Evolutionary conservation across 768 basidiomycete genomes (phyloP).

Genomic region (Boletus rex-veris): DNA sequence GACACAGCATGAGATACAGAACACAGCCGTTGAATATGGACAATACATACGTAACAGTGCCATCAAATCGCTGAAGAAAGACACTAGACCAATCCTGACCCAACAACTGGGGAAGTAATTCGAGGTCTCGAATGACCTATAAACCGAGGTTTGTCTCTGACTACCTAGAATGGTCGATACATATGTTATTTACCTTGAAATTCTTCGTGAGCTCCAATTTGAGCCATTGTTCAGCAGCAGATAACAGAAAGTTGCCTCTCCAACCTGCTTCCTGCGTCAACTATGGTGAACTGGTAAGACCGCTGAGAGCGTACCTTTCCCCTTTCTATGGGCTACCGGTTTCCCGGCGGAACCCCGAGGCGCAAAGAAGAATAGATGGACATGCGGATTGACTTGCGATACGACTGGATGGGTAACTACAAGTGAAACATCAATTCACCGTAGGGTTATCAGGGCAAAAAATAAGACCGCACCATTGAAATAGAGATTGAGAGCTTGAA

Average conservation of each 20-base stretch:
- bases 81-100: conserved; percentile 97
- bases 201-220: conserved; percentile 97
- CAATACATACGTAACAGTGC: conserved; percentile 70
- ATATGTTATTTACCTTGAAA: conserved; percentile 57
- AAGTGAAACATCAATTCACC: neutral
- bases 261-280: conserved; percentile 53
- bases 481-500: conserved; percentile 83
- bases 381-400: conserved; percentile 88
- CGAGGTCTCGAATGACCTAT: conserved; percentile 89
- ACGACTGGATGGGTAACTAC: conserved; percentile 90
- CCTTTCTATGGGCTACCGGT: conserved; percentile 91
- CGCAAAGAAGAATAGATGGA: conserved; percentile 94
- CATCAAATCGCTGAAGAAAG: conserved; percentile 92
- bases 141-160: neutral
- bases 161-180: neutral
- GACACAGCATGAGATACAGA: conserved; percentile 23
- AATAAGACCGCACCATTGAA: conserved; percentile 60
- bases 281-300: neutral
- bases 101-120: conserved; percentile 87
- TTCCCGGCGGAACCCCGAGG: conserved; percentile 85
- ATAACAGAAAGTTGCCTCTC: conserved; percentile 91
- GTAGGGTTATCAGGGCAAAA: neutral
- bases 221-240: conserved; percentile 90
- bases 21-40: conserved; percentile 5
- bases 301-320: conserved; percentile 56